phyloP scores from a whole-genome alignment of 2,329 filamentous ascomycete genomes.

The Cytospora chrysosperma region DNA sequence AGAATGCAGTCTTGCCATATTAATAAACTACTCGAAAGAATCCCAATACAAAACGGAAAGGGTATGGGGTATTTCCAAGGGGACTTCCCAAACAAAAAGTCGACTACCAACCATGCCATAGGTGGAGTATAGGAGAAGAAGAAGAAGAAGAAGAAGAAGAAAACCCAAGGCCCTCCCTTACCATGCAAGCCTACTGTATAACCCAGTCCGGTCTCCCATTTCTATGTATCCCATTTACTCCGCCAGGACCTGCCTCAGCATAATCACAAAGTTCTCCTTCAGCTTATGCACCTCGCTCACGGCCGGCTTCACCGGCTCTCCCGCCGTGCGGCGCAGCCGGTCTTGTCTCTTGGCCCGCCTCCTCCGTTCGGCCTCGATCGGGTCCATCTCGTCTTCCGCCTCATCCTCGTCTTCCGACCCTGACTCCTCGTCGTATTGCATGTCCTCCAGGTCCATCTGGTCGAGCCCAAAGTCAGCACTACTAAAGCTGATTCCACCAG shows the following conservation, averaged over 20 bases:
- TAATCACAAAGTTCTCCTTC: slow-evolving; percentile 74
- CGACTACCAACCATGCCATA: background rate
- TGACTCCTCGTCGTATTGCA: slow-evolving; percentile 69
- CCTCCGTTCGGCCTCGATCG: slow-evolving; percentile 82
- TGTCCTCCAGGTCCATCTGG: slow-evolving; percentile 80
- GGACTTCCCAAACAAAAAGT: background rate
- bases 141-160: too few species aligned
- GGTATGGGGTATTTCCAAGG: background rate
- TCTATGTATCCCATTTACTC: slow-evolving; percentile 47
- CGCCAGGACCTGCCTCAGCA: slow-evolving; percentile 79
- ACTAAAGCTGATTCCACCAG: slow-evolving; percentile 63
- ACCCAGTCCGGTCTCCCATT: background rate
- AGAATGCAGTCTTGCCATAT: background rate
- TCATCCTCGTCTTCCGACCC: slow-evolving; percentile 65
- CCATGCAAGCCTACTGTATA: background rate
- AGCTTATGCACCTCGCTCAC: slow-evolving; percentile 80
- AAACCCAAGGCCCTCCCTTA: too few species aligned
- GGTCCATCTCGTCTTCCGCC: slow-evolving; percentile 76
- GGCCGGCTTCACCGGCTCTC: slow-evolving; percentile 78
- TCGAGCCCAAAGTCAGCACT: slow-evolving; percentile 88
- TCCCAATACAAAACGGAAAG: background rate
- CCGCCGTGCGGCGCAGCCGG: slow-evolving; percentile 73
- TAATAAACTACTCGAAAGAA: background rate
- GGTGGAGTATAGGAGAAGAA: background rate
- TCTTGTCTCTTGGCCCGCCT: slow-evolving; percentile 76